Base-by-base conservation (phyloP, 1,284 basidiomycete genomes). In the Puccinia hordei region DNA sequence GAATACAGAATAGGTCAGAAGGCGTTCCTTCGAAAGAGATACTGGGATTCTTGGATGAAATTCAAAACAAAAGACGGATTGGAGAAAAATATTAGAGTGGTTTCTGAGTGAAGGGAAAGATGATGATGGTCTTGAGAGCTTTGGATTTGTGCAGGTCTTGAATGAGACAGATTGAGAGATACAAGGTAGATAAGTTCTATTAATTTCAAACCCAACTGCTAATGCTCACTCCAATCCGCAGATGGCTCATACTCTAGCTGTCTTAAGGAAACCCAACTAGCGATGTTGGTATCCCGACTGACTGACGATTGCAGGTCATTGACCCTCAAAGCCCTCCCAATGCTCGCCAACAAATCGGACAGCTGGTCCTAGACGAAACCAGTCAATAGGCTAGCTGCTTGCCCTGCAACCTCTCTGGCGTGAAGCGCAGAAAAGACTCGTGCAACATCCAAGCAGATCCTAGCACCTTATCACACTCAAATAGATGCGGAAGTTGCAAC, bases 51-150 rank as follows among this genome's bases (percentile, higher is more conserved):
- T 24, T 33, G 19, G 22, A n/a, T 12, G 41, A 66, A 24, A 27
- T 15, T 66, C 6, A n/a, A 66, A 46, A 66, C 46, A 46, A 66
- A 66, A 22, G 41, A 44, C 38, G 41, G 63, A 66, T 46, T 55
- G 24, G n/a, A 44, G 8, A 27, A 46, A 46, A 66, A n/a, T 13
- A 44, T 65, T 5, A 65, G 61, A 22, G 38, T 65, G 41, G 8
- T 46, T 66, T 12, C 2, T 24, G 38, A 27, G 63, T 24, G 22
- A n/a, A 66, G 35, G 41, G 19, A 38, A 63, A n/a, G 17, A 6
- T 38, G 30, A 35, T 1, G 17, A 41, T 41, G 38, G 38, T 41
- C 12, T 41, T 41, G 38, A 12, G 38, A 12, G 63, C n/a, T n/a
- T 10, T 44, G 10, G 63, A 38, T 46, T 10, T 24, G 63, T 44